A percentile compares a stretch with the other conserved stretches of the same genome.
phyloP scores from a whole-genome alignment of 2,329 filamentous ascomycete genomes.

The Sporothrix globosa region DNA sequence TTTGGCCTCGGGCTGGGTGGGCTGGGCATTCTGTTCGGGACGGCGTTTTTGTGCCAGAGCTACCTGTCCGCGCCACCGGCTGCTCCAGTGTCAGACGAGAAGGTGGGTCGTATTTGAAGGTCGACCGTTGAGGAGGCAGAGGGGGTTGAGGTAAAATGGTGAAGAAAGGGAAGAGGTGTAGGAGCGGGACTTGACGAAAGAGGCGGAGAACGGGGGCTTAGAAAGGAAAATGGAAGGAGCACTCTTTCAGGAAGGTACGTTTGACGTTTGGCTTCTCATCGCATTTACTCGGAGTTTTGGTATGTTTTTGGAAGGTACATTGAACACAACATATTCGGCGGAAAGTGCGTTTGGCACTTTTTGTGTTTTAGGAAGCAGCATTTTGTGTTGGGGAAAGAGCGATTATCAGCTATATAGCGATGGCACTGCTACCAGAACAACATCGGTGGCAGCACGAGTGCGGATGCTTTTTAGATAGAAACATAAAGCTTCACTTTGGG shows the following conservation, averaged over 20 bases:
- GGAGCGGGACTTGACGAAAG: no score
- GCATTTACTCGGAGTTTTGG: constrained; percentile 21
- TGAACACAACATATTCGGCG: not conserved
- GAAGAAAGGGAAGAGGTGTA: not conserved
- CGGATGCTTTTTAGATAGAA: not conserved
- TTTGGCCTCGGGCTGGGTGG: constrained; percentile 49
- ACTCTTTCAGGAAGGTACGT: constrained; percentile 15
- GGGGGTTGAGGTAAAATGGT: not conserved
- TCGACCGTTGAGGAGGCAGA: not conserved
- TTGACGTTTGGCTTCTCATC: not conserved
- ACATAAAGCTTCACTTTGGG: no score
- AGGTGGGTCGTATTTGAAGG: not conserved
- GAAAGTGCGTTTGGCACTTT: constrained; percentile 1
- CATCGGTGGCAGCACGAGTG: not conserved
- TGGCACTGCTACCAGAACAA: not conserved
- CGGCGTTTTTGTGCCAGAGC: constrained; percentile 41
- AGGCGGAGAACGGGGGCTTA: not conserved
- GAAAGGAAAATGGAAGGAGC: not conserved
- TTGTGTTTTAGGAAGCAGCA: not conserved
- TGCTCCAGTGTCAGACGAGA: not conserved
- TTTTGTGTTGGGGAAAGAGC: constrained; percentile 7
- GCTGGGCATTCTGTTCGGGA: constrained; percentile 44
- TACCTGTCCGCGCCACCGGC: constrained; percentile 29
- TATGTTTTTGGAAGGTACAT: not conserved
- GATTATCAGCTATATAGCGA: constrained; percentile 7